Evolutionary conservation across 768 basidiomycete genomes (phyloP), one percentile per base, ranked within the genome.

Genomic region (Glaciozyma antarctica): DNA sequence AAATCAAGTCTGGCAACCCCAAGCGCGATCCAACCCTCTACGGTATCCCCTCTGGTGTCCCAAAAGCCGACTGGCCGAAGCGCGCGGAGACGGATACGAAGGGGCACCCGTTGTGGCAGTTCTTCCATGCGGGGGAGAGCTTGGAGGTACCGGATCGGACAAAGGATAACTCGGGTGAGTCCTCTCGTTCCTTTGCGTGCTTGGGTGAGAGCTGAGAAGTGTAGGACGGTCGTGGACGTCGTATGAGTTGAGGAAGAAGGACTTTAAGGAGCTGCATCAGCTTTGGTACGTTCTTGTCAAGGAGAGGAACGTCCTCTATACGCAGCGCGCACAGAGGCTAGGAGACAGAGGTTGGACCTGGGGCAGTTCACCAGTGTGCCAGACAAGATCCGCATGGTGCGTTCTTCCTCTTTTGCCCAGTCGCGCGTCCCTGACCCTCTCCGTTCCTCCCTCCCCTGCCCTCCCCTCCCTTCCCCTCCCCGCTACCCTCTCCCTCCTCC

Each of bases 241-340:
- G 10, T 80, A 83, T 15, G 95, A 98, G 74, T 81, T 99, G 54
- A 82, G 95, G 45, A 80, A 86, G 60, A 97, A 97, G 77, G 88
- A 85, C 68, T 98, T 98, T 80, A 82, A 84, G 65, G 93, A 98
- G 75, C 79, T 99, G 67, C 95, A 99, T 76, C 88, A 85, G 13
- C 81, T 99, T 45, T 99, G 95, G 94, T 97, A 94, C 75, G 81
- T 97, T 56, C 79, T 90, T 30, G 73, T 91, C 54, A 81, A 90
- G 69, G 95, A 99, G 77, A 83, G 88, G 5, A 99, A 98, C 77
- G 79, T 94, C 32, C 80, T 97, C 63, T 87, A 88, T 15, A 90
- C 92, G 13, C 93, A 98, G 76, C 81, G 79, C 67, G 88, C 88
- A n/a, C n/a, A 70, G 90, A 92, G 74, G 80, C 81, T 49, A 80